Evolutionary conservation across 305 asterid genomes (phyloP), one percentile per base, ranked within the genome.

Genomic region (Fraxinus albicans): DNA sequence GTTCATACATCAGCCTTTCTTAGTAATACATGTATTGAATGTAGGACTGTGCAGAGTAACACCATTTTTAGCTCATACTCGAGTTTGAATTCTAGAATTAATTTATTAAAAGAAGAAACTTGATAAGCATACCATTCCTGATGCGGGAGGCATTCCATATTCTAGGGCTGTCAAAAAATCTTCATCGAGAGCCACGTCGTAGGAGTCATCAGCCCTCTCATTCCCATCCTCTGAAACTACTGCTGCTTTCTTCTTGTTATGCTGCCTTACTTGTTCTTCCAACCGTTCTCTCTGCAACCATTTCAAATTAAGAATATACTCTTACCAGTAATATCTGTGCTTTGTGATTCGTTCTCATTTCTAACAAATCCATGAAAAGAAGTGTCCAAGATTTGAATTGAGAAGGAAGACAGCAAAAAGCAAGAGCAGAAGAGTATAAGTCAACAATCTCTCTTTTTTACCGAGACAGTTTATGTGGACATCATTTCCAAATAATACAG

Each of bases 111-210:
- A 79, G 73, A 80, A 53, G 74, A 67, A 31, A 83, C 7, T 53
- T 50, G 63, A 36, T 58, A 73, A 0, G 40, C 86, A 29, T 94
- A 96, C 99, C 99, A 96, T 91, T 88, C 99, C 99, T 72, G 99
- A 96, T 67, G 99, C 99, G 21, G 99, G 99, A 82, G 99, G 99
- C 99, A 96, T 95, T 83, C 98, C 99, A 12, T 96, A 96, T 83
- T 96, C 99, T 34, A 96, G 90, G 84, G 99, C 99, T 67, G 97
- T 95, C 78, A 95, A 86, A 73, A 96, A 95, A 84, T 96, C 99
- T 89, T 96, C 99, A 44, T 96, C 99, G 15, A 96, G 89, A 81
- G 89, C 89, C 83, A 96, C 98, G 81, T 95, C 96, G 67, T 95
- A 96, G n/a, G 92, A 91, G 83, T 88, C 93, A 19, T 84, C 89